A percentile compares a stretch with the other conserved stretches of the same genome.
Evolutionary conservation across 1,284 basidiomycete species (phyloP).

Genomic region (Cryptococcus sp.): DNA sequence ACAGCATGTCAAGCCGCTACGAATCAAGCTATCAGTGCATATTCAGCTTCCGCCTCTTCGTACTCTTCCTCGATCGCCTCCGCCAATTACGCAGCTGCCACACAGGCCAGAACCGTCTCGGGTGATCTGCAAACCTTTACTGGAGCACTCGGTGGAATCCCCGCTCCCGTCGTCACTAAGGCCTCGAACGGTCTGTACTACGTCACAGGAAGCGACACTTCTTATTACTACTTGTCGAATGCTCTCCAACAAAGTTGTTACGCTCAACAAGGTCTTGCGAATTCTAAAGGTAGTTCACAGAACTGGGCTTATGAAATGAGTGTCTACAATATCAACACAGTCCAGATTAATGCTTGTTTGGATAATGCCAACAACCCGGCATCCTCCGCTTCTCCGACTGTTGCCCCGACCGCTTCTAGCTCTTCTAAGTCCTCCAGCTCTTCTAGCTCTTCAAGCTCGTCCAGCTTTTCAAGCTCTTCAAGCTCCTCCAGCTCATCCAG

Average conservation of each 20-base stretch:
- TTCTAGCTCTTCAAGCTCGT: neutral
- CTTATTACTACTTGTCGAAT: neutral
- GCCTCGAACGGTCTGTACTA: neutral
- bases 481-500: too few relatives aligned
- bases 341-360: conserved; percentile 1
- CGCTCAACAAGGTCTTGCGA: neutral
- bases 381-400: neutral
- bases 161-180: conserved; percentile 1
- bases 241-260: conserved; percentile 1
- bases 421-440: neutral
- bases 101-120: neutral
- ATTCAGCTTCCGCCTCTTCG: neutral
- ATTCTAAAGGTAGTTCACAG: neutral
- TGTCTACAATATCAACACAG: neutral
- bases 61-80: conserved; percentile 1
- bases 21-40: neutral
- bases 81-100: conserved; percentile 1
- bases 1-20: neutral
- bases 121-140: conserved; percentile 2
- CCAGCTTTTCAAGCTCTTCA: neutral
- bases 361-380: neutral
- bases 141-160: neutral
- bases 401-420: neutral
- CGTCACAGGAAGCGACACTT: neutral
- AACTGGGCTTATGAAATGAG: neutral